Percentiles rank a stretch among this genome's conserved stretches.
phyloP scores from a whole-genome alignment of 1,284 basidiomycete genomes.

The Agaricales sp. region DNA sequence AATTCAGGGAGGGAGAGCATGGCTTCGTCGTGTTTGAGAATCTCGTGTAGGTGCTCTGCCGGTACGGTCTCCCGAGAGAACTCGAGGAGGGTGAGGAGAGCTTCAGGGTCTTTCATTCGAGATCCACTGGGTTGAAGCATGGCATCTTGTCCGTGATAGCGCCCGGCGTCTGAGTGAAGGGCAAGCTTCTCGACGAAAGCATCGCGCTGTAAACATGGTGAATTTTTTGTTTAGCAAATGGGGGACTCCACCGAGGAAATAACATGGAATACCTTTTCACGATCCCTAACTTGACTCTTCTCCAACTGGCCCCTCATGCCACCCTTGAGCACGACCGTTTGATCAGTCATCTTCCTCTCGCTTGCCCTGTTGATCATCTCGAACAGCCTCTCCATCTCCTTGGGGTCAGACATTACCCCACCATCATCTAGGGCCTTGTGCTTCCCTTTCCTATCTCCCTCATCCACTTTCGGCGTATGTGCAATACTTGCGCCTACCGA shows the following conservation, averaged over 20 bases:
- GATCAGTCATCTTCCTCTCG: slow-evolving; percentile 52
- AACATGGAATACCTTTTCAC: slow-evolving; percentile 49
- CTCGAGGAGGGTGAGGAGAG: slow-evolving; percentile 49
- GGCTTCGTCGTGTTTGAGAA: slow-evolving; percentile 31
- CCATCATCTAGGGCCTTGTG: slow-evolving; percentile 37
- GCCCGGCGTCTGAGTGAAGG: slow-evolving; percentile 53
- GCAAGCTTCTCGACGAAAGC: slow-evolving; percentile 64
- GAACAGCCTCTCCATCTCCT: slow-evolving; percentile 40
- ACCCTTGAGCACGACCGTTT: slow-evolving; percentile 48
- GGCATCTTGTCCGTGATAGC: slow-evolving; percentile 68
- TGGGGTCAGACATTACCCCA: slow-evolving; percentile 54
- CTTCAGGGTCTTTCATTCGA: slow-evolving; percentile 41
- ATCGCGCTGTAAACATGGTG: slow-evolving; percentile 34
- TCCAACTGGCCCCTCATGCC: slow-evolving; percentile 43
- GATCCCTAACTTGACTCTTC: slow-evolving; percentile 41
- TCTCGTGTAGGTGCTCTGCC: slow-evolving; percentile 19
- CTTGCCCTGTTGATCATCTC: slow-evolving; percentile 66
- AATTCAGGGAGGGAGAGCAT: slow-evolving; percentile 54
- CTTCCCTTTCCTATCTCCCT: slow-evolving; percentile 24
- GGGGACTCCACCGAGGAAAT: neutral
- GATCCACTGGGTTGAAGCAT: slow-evolving; percentile 23
- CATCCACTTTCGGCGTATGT: neutral
- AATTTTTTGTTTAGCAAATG: slow-evolving; percentile 5
- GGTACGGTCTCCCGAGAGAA: slow-evolving; percentile 52
- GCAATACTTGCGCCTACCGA: slow-evolving; percentile 12